A percentile compares a stretch with the other conserved stretches of the same genome.
These are phyloP conservation scores for Zelopaecilomyces penicillatus DNA, from an alignment of 2,329 filamentous ascomycete species.

Conservation along the genomic window DNA sequence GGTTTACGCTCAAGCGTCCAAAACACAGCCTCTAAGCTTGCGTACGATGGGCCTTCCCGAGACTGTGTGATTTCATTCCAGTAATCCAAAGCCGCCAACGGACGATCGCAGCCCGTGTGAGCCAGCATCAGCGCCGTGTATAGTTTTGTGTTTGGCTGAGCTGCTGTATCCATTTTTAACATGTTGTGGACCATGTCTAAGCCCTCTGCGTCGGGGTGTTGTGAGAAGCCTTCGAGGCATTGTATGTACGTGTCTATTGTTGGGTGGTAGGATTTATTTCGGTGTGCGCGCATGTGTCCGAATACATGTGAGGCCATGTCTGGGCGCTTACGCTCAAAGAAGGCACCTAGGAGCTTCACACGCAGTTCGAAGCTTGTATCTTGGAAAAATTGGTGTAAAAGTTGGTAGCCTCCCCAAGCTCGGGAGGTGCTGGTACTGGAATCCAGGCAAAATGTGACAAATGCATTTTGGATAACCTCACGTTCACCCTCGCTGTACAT, in stretches of 20 bases:
- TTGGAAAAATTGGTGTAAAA: slow-evolving; percentile 56
- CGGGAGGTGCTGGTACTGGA: slow-evolving; percentile 51
- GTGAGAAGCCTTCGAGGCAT: slow-evolving; percentile 68
- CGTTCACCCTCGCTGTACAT: slow-evolving; percentile 65
- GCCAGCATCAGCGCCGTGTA: slow-evolving; percentile 84
- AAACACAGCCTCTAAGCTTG: slow-evolving; percentile 73
- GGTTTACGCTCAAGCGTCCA: slow-evolving; percentile 61
- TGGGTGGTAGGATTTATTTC: slow-evolving; percentile 54
- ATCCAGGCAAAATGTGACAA: slow-evolving; percentile 63
- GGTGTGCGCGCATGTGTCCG: slow-evolving; percentile 83
- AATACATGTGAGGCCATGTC: slow-evolving; percentile 86
- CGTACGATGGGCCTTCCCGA: slow-evolving; percentile 77
- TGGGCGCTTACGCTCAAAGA: slow-evolving; percentile 67
- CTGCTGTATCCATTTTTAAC: slow-evolving; percentile 80
- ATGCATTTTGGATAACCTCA: slow-evolving; percentile 52
- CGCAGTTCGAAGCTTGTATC: slow-evolving; percentile 59
- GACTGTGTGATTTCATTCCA: slow-evolving; percentile 80
- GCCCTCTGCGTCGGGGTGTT: slow-evolving; percentile 44
- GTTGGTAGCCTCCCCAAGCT: slow-evolving; percentile 57
- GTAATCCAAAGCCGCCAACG: slow-evolving; percentile 62
- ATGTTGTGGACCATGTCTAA: slow-evolving; percentile 80
- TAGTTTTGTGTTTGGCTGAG: slow-evolving; percentile 67
- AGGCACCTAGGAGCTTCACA: slow-evolving; percentile 67
- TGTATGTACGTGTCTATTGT: slow-evolving; percentile 65
- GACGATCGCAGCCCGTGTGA: slow-evolving; percentile 61